Evolutionary conservation across 192 early-diverging fungal genomes (phyloP).

Genomic region (Ambispora gerdemannii): DNA sequence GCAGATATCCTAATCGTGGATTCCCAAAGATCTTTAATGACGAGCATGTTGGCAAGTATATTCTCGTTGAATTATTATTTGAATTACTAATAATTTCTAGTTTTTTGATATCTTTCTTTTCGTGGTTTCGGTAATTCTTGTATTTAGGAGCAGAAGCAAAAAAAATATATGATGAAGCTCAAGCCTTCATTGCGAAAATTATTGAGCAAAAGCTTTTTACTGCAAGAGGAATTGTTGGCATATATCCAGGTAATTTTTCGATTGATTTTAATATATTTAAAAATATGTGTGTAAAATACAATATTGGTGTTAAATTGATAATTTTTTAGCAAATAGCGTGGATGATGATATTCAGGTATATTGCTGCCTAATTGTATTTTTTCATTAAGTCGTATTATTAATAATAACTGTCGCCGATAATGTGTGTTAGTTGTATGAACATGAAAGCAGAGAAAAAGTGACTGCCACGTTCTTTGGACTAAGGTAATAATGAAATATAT

Average conservation of each 20-base stretch:
- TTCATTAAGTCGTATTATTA: background rate
- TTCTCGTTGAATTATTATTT: background rate
- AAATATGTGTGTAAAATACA: background rate
- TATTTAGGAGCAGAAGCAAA: constrained; percentile 68
- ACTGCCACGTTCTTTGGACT: constrained; percentile 82
- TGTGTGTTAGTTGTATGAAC: constrained; percentile 59
- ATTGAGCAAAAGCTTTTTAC: constrained; percentile 68
- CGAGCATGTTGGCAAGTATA: constrained; percentile 70
- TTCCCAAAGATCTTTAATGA: constrained; percentile 98
- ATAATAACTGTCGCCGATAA: background rate
- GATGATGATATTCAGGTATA: constrained; percentile 85
- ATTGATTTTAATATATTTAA: background rate
- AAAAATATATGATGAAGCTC: constrained; percentile 84
- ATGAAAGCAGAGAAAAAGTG: constrained; percentile 66
- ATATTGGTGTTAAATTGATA: too few species aligned
- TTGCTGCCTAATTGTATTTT: background rate
- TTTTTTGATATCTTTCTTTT: background rate
- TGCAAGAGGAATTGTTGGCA: constrained; percentile 78
- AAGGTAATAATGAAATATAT: constrained; percentile 65
- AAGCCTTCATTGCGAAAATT: constrained; percentile 75
- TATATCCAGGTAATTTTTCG: constrained; percentile 58
- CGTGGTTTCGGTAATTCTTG: background rate
- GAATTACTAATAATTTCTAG: background rate
- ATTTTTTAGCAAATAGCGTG: constrained; percentile 61
- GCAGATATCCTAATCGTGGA: constrained; percentile 94